These are phyloP conservation scores for Senecio squalidus DNA, from an alignment of 140 eudicot species.

Conservation along the genomic window DNA sequence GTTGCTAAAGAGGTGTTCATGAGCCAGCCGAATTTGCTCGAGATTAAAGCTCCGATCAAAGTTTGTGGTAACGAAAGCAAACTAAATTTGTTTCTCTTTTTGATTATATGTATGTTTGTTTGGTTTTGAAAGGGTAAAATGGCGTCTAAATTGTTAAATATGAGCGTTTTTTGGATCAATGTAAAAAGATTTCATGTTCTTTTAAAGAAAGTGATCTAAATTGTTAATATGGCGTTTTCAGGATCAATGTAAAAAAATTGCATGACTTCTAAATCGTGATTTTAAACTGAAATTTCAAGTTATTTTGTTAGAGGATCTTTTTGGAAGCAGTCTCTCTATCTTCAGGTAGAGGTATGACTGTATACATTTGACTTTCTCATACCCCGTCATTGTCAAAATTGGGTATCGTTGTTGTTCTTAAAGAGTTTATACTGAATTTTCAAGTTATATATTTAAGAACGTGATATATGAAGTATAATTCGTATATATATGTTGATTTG, in stretches of 20 bases:
- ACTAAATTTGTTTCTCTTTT: background rate
- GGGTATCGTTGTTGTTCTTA: background rate
- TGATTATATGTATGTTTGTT: background rate
- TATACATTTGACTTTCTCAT: background rate
- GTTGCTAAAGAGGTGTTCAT: conserved; percentile 42
- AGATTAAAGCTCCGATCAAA: conserved; percentile 65
- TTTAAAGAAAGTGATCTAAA: no score
- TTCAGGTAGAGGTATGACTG: no score
- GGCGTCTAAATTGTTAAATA: background rate
- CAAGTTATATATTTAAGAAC: background rate
- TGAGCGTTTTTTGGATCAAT: no score
- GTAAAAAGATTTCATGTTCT: no score
- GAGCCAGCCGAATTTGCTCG: conserved; percentile 54
- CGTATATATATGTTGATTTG: no score
- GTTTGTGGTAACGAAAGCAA: conserved; percentile 42
- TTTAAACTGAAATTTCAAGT: no score
- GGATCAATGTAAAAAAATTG: no score
- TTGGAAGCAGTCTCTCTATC: no score
- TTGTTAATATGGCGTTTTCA: no score
- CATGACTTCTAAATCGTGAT: no score
- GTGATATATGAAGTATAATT: background rate
- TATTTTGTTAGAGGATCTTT: no score
- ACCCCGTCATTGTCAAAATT: background rate
- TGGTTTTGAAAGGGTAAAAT: background rate
- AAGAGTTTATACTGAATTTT: background rate